Conservation (phyloP, 768 basidiomycete species). For the Gymnopilus dilepis region DNA sequence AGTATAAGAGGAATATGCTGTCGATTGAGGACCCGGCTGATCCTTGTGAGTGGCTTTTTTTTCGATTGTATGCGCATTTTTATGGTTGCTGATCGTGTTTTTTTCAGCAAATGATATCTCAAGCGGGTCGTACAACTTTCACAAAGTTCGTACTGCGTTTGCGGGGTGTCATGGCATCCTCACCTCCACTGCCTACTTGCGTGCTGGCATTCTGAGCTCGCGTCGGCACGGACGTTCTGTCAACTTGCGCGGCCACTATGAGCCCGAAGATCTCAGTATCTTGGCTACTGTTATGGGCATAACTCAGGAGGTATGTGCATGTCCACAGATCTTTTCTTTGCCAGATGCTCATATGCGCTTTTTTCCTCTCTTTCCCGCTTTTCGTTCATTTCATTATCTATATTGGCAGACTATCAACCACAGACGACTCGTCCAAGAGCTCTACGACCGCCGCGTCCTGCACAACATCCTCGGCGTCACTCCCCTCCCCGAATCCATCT, state of each 20-base stretch:
- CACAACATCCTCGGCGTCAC: constrained; percentile 63
- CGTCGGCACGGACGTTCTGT: constrained; percentile 55
- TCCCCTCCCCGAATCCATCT: constrained; percentile 18
- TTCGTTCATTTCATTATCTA: too few relatives aligned
- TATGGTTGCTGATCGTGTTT: constrained; percentile 3
- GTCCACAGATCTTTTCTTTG: neutral
- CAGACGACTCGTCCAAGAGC: constrained; percentile 68
- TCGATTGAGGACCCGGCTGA: constrained; percentile 96
- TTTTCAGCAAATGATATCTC: constrained; percentile 90
- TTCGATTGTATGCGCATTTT: neutral
- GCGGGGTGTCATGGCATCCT: constrained; percentile 83
- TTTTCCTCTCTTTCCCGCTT: too few relatives aligned
- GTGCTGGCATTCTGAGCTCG: constrained; percentile 65
- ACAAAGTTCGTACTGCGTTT: constrained; percentile 80
- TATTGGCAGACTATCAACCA: constrained; percentile 77
- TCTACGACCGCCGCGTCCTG: constrained; percentile 63
- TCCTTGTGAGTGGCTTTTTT: constrained; percentile 59
- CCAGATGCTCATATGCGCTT: constrained; percentile 4
- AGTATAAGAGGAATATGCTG: constrained; percentile 59
- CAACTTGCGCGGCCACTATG: constrained; percentile 44
- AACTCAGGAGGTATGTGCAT: constrained; percentile 69
- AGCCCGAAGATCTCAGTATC: constrained; percentile 76
- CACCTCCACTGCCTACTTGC: constrained; percentile 71
- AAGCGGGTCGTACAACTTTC: constrained; percentile 82
- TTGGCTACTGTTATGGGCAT: constrained; percentile 81